These are phyloP conservation scores for Hemileccinum rubropunctum DNA, from an alignment of 768 basidiomycete genomes.

Conservation along the genomic window DNA sequence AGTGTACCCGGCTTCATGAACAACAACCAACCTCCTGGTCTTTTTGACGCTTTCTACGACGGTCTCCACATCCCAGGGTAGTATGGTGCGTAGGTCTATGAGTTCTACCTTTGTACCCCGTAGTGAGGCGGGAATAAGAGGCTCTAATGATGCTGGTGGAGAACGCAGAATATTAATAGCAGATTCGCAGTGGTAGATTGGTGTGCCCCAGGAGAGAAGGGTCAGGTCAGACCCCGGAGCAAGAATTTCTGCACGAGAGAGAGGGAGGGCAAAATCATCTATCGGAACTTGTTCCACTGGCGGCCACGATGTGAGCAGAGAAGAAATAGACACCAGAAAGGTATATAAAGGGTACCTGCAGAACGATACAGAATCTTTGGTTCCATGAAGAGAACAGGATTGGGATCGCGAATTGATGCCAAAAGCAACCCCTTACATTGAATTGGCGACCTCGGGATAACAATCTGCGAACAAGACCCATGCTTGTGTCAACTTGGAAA, in stretches of 20 bases:
- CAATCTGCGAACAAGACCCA: constrained; percentile 40
- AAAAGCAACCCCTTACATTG: constrained; percentile 94
- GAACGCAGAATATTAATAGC: constrained; percentile 71
- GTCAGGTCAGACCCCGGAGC: constrained; percentile 80
- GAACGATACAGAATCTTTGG: constrained; percentile 93
- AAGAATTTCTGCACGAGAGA: constrained; percentile 78
- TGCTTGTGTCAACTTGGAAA: background rate
- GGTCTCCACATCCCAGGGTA: constrained; percentile 86
- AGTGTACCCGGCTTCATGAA: constrained; percentile 88
- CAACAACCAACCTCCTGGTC: constrained; percentile 82
- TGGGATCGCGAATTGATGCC: constrained; percentile 85
- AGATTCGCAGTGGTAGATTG: constrained; percentile 84
- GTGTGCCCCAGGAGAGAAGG: constrained; percentile 90
- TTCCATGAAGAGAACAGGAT: constrained; percentile 95
- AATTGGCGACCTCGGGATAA: constrained; percentile 92
- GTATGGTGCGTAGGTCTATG: constrained; percentile 85
- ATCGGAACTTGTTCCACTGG: constrained; percentile 89
- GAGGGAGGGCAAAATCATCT: constrained; percentile 82
- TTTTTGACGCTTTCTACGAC: constrained; percentile 79
- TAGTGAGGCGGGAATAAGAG: constrained; percentile 60
- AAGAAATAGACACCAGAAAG: background rate
- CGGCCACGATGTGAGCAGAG: constrained; percentile 2
- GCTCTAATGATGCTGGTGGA: constrained; percentile 62
- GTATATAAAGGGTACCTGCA: constrained; percentile 46
- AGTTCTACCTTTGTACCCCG: constrained; percentile 78